Percentiles rank a stretch among this genome's conserved stretches.
Conservation (phyloP, 139 green algal genomes). For the Asterochloris sp. region DNA sequence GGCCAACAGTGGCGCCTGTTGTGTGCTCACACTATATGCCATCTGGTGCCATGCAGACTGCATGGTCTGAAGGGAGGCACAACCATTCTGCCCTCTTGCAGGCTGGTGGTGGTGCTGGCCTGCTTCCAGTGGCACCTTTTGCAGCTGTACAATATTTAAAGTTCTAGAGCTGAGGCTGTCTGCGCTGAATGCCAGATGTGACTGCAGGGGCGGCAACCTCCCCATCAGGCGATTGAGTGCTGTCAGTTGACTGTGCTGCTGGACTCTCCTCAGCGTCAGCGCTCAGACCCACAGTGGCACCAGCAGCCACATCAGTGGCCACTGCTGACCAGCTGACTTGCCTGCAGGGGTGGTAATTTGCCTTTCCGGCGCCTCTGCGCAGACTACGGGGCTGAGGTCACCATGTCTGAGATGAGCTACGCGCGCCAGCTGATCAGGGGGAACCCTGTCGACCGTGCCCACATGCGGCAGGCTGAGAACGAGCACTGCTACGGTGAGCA, state of each 20-base stretch:
- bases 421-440: constrained; percentile 18
- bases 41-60: not conserved
- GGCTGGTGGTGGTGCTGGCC: no score
- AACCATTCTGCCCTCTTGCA: no score
- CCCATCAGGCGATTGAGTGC: not conserved
- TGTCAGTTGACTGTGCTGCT: not conserved
- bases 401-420: constrained; percentile 73
- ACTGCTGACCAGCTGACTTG: no score
- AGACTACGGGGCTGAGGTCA: constrained; percentile 64
- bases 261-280: no score
- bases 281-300: no score
- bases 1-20: not conserved
- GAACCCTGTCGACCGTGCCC: constrained; percentile 44
- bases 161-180: no score
- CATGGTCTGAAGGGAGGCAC: not conserved
- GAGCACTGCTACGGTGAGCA: constrained; percentile 49
- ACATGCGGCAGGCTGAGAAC: constrained; percentile 39
- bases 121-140: no score
- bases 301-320: no score
- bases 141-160: no score
- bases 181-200: no score
- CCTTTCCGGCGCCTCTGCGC: constrained; percentile 73
- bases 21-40: no score
- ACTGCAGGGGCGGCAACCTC: not conserved
- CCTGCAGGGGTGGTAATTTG: constrained; percentile 53